phyloP scores from a whole-genome alignment of 768 basidiomycete species.

The Amyloporia xantha region DNA sequence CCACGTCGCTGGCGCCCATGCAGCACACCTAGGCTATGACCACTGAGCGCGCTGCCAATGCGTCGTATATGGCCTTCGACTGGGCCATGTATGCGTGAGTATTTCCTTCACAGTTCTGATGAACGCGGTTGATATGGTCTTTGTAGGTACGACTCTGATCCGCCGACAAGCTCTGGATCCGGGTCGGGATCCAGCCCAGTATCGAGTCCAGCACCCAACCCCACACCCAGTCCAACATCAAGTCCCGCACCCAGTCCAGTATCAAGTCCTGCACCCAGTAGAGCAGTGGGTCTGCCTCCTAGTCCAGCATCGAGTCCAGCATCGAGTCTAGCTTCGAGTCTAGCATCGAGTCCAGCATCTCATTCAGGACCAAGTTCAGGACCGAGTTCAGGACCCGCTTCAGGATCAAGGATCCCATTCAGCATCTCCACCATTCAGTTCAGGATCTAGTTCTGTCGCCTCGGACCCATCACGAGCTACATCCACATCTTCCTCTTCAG shows the following conservation, averaged over 20 bases:
- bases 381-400: background rate
- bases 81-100: conserved; percentile 8
- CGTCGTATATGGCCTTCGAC: conserved; percentile 10
- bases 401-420: background rate
- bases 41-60: background rate
- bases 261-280: background rate
- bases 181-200: background rate
- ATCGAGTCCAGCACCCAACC: background rate
- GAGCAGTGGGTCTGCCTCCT: too few species aligned
- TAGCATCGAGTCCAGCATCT: too few species aligned
- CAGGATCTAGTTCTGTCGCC: background rate
- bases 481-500: background rate
- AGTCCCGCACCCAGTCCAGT: background rate
- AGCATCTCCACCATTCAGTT: background rate
- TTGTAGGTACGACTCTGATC: background rate
- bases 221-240: background rate
- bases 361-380: too few species aligned
- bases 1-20: background rate
- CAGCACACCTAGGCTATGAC: conserved; percentile 5
- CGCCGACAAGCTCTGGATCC: background rate
- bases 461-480: background rate
- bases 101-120: background rate
- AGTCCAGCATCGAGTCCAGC: too few species aligned
- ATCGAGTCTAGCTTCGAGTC: too few species aligned
- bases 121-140: background rate